These are phyloP conservation scores for Aspergillus sclerotiicarbonarius DNA, from an alignment of 495 filamentous ascomycete species.

Conservation along the genomic window DNA sequence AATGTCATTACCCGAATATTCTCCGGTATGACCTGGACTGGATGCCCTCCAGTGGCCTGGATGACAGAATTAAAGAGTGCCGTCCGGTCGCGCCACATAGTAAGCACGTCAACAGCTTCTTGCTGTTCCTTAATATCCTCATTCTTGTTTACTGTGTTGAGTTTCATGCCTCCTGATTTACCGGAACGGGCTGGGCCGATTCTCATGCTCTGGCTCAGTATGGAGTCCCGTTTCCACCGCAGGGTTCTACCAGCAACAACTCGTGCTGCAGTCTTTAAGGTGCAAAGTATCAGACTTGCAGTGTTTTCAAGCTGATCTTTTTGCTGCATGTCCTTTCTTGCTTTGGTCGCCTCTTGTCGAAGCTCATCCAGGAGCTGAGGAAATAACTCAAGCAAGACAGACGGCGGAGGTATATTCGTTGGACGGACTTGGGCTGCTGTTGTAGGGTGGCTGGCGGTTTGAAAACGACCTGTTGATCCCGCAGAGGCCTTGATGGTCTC, in stretches of 20 bases:
- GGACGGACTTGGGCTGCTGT: conserved; percentile 53
- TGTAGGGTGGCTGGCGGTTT: neutral
- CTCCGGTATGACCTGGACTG: conserved; percentile 68
- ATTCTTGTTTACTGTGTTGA: conserved; percentile 73
- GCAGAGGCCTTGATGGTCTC: conserved; percentile 4
- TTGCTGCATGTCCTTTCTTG: conserved; percentile 21
- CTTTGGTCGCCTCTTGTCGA: conserved; percentile 34
- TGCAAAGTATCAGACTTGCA: conserved; percentile 49
- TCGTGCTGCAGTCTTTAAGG: conserved; percentile 67
- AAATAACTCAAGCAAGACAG: conserved; percentile 74
- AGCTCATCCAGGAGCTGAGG: conserved; percentile 58
- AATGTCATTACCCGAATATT: conserved; percentile 57
- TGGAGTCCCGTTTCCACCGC: conserved; percentile 85
- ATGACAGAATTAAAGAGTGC: conserved; percentile 41
- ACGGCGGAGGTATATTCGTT: conserved; percentile 86
- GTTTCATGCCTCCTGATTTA: conserved; percentile 79
- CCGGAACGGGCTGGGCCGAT: conserved; percentile 70
- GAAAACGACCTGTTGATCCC: neutral
- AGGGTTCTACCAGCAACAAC: conserved; percentile 82
- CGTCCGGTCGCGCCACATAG: conserved; percentile 59
- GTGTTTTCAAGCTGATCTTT: conserved; percentile 17
- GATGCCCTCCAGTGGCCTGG: conserved; percentile 32
- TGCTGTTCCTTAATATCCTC: conserved; percentile 82
- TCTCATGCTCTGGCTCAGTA: conserved; percentile 83
- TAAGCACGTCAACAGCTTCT: conserved; percentile 76